phyloP scores from a whole-genome alignment of 495 filamentous ascomycete genomes.

The Neurospora sp. region DNA sequence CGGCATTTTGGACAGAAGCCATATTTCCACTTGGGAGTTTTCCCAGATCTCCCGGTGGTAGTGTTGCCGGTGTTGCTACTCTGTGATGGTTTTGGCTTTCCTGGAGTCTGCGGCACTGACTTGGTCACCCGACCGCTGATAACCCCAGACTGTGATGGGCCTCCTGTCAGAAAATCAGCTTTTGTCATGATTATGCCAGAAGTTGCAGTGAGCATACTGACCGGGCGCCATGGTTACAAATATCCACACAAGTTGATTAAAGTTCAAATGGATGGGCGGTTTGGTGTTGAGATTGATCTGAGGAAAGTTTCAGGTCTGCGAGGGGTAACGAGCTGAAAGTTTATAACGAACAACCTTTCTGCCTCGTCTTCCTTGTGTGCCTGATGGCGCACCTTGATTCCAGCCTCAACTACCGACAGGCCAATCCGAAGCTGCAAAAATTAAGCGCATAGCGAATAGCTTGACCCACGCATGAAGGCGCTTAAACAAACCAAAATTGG shows the following conservation, averaged over 20 bases:
- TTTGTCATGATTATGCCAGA: not conserved
- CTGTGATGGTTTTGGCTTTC: not conserved
- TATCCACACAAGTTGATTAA: not conserved
- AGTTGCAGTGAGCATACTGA: not conserved
- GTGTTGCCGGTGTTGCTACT: not conserved
- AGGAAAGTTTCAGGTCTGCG: not conserved
- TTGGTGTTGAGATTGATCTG: not conserved
- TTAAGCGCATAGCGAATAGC: not conserved
- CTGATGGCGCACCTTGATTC: not conserved
- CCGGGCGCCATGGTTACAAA: not conserved
- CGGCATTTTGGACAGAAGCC: conserved; percentile 11
- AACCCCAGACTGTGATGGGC: not conserved
- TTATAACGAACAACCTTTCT: not conserved
- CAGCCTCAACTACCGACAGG: not conserved
- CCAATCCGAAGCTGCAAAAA: not conserved
- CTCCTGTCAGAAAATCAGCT: not conserved
- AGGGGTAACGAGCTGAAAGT: not conserved
- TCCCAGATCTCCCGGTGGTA: not conserved
- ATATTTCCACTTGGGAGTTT: conserved; percentile 6
- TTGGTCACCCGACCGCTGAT: not conserved
- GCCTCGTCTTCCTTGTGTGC: not conserved
- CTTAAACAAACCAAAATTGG: not conserved
- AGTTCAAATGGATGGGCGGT: not conserved
- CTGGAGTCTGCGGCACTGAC: not conserved
- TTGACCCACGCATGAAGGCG: not conserved